Conservation (phyloP, 495 filamentous ascomycete species). For the Hypoxylon rickii region DNA sequence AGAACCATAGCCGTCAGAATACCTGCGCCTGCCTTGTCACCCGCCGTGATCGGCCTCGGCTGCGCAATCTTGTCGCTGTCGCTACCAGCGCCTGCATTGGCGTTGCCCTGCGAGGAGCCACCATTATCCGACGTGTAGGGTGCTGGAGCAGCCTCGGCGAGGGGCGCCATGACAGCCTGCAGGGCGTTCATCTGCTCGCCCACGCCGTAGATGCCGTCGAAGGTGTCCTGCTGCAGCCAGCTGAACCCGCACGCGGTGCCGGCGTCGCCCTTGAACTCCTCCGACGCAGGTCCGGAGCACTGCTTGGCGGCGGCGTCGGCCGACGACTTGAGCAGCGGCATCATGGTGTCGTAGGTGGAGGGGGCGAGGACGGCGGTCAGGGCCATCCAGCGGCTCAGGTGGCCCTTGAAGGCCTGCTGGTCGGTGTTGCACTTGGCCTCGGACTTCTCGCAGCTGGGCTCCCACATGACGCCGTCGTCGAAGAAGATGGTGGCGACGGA, state of each 20-base stretch:
- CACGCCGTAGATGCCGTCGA: slow-evolving; percentile 56
- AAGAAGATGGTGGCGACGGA: slow-evolving; percentile 59
- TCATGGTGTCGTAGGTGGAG: slow-evolving; percentile 55
- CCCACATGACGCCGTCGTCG: slow-evolving; percentile 53
- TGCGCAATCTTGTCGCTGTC: slow-evolving; percentile 19
- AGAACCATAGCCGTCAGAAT: slow-evolving; percentile 59
- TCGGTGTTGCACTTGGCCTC: slow-evolving; percentile 65
- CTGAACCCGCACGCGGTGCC: slow-evolving; percentile 56
- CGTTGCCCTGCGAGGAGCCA: slow-evolving; percentile 69
- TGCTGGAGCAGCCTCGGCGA: slow-evolving; percentile 35
- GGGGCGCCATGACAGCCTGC: slow-evolving; percentile 56
- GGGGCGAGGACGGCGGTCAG: slow-evolving; percentile 61
- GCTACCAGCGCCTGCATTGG: slow-evolving; percentile 51
- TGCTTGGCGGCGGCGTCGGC: slow-evolving; percentile 63
- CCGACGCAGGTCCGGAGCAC: slow-evolving; percentile 59
- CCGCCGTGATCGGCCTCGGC: slow-evolving; percentile 48
- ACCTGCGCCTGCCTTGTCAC: slow-evolving; percentile 59
- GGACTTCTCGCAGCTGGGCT: slow-evolving; percentile 63
- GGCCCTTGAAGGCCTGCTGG: slow-evolving; percentile 81
- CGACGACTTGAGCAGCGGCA: slow-evolving; percentile 58
- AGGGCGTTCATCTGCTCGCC: slow-evolving; percentile 67
- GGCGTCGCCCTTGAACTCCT: slow-evolving; percentile 56
- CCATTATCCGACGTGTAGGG: slow-evolving; percentile 63
- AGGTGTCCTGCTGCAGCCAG: slow-evolving; percentile 15
- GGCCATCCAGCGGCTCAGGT: slow-evolving; percentile 69